Evolutionary conservation across 306 rosid species (phyloP).

Genomic region (Pachyrhizus erosus): DNA sequence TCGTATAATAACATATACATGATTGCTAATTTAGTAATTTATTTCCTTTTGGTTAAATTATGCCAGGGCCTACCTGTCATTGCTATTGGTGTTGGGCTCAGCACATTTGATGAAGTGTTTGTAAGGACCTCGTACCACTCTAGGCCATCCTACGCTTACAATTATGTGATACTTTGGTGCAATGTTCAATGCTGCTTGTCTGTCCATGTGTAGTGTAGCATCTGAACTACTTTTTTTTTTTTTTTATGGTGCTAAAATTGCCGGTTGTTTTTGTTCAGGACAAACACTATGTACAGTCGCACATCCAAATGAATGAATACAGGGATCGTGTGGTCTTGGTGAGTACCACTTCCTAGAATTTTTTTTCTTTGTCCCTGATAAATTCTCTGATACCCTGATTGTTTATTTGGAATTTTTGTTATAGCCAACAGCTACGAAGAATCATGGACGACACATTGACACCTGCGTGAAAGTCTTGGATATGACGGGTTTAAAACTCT

Average conservation of each 20-base stretch:
- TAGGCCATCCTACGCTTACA: not conserved
- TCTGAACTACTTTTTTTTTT: not conserved
- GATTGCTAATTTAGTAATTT: not conserved
- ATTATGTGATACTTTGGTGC: not conserved
- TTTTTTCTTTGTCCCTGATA: not conserved
- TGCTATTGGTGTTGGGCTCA: slow-evolving; percentile 17
- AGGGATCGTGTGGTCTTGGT: slow-evolving; percentile 13
- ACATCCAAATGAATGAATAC: slow-evolving; percentile 24
- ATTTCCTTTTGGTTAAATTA: not conserved
- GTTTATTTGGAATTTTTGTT: not conserved
- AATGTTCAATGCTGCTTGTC: not conserved
- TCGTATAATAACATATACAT: not conserved
- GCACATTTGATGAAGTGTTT: slow-evolving; percentile 10
- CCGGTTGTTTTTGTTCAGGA: not conserved
- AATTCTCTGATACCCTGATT: not conserved
- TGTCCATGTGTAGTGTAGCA: not conserved
- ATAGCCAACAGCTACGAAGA: not conserved
- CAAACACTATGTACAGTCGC: slow-evolving; percentile 6
- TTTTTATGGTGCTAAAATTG: not conserved
- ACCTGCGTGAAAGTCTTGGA: slow-evolving; percentile 25
- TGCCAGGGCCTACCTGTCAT: slow-evolving; percentile 21
- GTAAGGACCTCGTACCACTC: not conserved
- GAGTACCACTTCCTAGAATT: not conserved
- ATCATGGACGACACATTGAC: slow-evolving; percentile 11
- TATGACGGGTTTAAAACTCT: slow-evolving; percentile 20